These are phyloP conservation scores for Caulochytrium protostelioides DNA, from an alignment of 371 early-diverging fungal species.

Conservation along the genomic window DNA sequence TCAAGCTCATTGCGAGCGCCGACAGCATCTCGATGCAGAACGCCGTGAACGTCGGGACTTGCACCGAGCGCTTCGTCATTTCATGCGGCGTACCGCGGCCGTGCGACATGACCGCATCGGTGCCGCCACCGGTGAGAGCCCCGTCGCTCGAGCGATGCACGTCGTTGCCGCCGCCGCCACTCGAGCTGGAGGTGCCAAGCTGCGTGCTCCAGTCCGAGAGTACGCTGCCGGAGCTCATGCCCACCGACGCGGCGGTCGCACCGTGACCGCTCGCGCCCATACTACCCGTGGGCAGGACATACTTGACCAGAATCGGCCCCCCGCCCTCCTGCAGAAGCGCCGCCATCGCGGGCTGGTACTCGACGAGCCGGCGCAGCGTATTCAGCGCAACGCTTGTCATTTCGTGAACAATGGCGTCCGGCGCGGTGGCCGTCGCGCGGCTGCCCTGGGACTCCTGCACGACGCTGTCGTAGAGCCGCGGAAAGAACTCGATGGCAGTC, in stretches of 20 bases:
- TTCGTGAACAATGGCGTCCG: conserved; percentile 71
- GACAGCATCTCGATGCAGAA: conserved; percentile 15
- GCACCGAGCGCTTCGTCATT: conserved; percentile 3
- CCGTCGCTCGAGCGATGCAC: conserved; percentile 4
- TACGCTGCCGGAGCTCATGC: too few relatives aligned
- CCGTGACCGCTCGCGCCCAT: too few relatives aligned
- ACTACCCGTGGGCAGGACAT: too few relatives aligned
- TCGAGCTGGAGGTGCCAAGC: too few relatives aligned
- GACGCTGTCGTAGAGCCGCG: too few relatives aligned
- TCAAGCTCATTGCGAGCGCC: conserved; percentile 34
- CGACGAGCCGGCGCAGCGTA: conserved; percentile 24
- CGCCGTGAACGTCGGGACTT: conserved; percentile 10
- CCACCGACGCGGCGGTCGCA: too few relatives aligned
- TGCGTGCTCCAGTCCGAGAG: too few relatives aligned
- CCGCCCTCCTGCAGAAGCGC: too few relatives aligned
- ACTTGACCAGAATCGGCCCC: too few relatives aligned
- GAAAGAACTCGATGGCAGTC: too few relatives aligned
- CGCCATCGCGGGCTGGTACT: conserved; percentile 13
- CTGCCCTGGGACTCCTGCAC: too few relatives aligned
- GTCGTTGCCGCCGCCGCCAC: conserved; percentile 5
- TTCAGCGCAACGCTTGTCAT: conserved; percentile 49
- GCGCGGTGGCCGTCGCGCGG: too few relatives aligned
- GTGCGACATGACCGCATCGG: neutral
- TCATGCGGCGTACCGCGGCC: neutral
- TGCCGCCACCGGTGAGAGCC: neutral